These are phyloP conservation scores for Westerdykella sp. DNA, from an alignment of 2,329 filamentous ascomycete species.

Conservation along the genomic window DNA sequence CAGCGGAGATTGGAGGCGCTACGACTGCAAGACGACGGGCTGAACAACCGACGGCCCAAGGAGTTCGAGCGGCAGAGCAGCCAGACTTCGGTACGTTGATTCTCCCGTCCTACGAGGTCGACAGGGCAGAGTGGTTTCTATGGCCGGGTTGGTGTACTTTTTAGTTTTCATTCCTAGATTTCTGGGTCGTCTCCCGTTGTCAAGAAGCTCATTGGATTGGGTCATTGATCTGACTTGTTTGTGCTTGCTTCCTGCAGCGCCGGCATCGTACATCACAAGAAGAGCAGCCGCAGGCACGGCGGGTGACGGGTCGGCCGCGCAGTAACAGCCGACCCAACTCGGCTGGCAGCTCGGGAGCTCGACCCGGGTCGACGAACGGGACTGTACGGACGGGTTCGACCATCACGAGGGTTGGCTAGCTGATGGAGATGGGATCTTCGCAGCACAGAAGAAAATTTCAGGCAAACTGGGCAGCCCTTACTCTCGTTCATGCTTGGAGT, in stretches of 20 bases:
- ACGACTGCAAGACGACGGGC: slow-evolving; percentile 72
- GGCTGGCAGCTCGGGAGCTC: slow-evolving; percentile 22
- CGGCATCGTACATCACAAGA: slow-evolving; percentile 34
- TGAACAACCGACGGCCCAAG: slow-evolving; percentile 35
- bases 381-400: slow-evolving; percentile 27
- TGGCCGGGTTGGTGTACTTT: slow-evolving; percentile 38
- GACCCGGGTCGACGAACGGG: slow-evolving; percentile 19
- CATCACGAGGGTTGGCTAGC: slow-evolving; percentile 23
- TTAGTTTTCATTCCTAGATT: slow-evolving; percentile 37
- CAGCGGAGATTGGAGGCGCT: slow-evolving; percentile 83
- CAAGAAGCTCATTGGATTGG: slow-evolving; percentile 32
- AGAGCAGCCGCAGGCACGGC: slow-evolving; percentile 26
- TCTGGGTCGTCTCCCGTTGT: slow-evolving; percentile 27
- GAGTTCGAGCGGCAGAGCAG: slow-evolving; percentile 37
- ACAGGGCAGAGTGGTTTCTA: slow-evolving; percentile 32
- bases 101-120: slow-evolving; percentile 37
- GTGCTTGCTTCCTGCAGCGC: slow-evolving; percentile 35
- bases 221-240: slow-evolving; percentile 36
- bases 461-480: not conserved
- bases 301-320: slow-evolving; percentile 31
- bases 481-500: too few species aligned
- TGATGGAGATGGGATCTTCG: not conserved
- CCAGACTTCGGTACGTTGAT: slow-evolving; percentile 41
- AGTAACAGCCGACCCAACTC: slow-evolving; percentile 38
- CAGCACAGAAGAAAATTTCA: too few species aligned